Conservation (phyloP, 495 filamentous ascomycete species). For the Penicillium alfredii region DNA sequence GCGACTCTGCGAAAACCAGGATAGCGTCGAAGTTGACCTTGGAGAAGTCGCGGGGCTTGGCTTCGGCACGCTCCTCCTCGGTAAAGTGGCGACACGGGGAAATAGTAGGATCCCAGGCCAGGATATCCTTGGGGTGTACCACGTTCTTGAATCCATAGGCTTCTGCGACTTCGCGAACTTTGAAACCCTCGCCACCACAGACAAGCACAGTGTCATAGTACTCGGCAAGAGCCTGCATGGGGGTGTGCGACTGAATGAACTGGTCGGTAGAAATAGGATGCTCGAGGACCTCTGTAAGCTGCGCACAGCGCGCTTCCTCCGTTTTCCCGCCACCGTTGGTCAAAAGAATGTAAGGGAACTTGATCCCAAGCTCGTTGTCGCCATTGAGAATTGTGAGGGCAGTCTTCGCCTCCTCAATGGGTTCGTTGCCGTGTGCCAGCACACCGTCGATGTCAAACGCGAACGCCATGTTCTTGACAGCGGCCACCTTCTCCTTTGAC, state of each 20-base stretch:
- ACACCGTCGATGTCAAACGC: constrained; percentile 94
- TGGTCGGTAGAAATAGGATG: constrained; percentile 71
- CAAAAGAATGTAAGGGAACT: constrained; percentile 85
- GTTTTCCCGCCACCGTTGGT: constrained; percentile 94
- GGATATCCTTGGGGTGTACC: constrained; percentile 83
- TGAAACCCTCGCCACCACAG: constrained; percentile 82
- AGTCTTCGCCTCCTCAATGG: constrained; percentile 78
- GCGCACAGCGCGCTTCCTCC: constrained; percentile 73
- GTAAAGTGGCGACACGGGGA: constrained; percentile 78
- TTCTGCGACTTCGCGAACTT: constrained; percentile 77
- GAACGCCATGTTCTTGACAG: constrained; percentile 70
- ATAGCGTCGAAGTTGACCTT: constrained; percentile 76
- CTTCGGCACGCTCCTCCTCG: constrained; percentile 57
- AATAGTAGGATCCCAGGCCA: constrained; percentile 73
- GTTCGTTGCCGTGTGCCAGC: constrained; percentile 68
- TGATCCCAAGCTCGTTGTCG: constrained; percentile 80
- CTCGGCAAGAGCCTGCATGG: constrained; percentile 81
- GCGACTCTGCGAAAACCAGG: constrained; percentile 75
- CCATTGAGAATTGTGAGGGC: constrained; percentile 84
- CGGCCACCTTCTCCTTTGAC: constrained; percentile 58
- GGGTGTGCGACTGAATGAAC: constrained; percentile 92
- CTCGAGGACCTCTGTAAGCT: constrained; percentile 70
- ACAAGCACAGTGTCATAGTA: constrained; percentile 82
- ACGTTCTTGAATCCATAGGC: constrained; percentile 86
- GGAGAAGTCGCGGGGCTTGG: constrained; percentile 60